Percentiles rank a stretch among this genome's conserved stretches.
Evolutionary conservation across 129 eudicot genomes (phyloP).

Genomic region (Tanacetum coccineum): DNA sequence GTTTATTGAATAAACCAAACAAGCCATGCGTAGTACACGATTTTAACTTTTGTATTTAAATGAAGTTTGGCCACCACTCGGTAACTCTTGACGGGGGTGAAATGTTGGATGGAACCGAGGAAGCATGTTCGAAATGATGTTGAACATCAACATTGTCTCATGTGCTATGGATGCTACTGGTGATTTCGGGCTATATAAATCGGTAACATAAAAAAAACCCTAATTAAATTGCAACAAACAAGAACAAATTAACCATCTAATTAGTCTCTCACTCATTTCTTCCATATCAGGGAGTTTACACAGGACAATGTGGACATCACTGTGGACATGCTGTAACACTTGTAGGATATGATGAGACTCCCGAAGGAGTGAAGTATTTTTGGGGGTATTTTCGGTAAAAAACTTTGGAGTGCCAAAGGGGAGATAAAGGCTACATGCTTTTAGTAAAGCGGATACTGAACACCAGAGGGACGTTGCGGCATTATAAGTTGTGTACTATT

Average conservation of each 20-base stretch:
- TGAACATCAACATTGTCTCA: conserved; percentile 54
- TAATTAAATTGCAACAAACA: too few species aligned
- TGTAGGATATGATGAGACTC: conserved; percentile 33
- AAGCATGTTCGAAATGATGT: conserved; percentile 57
- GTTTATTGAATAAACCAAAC: too few species aligned
- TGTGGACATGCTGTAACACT: neutral
- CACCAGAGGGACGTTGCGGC: neutral
- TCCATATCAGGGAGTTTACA: conserved; percentile 39
- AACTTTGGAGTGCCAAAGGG: conserved; percentile 17
- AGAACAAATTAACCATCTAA: neutral
- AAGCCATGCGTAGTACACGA: too few species aligned
- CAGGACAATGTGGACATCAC: conserved; percentile 38
- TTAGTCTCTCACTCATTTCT: neutral
- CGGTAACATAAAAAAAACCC: conserved; percentile 30
- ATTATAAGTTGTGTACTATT: neutral
- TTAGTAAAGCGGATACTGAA: neutral
- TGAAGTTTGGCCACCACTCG: conserved; percentile 14
- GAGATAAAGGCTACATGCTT: conserved; percentile 17
- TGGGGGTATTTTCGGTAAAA: too few species aligned
- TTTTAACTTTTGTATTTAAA: too few species aligned
- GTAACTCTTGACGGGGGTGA: conserved; percentile 56
- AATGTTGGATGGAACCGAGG: conserved; percentile 16
- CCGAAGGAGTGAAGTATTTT: conserved; percentile 58
- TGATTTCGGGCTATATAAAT: conserved; percentile 54
- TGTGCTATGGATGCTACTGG: conserved; percentile 49